Conservation (phyloP, 768 basidiomycete species). For the Suillus cothurnatus region DNA sequence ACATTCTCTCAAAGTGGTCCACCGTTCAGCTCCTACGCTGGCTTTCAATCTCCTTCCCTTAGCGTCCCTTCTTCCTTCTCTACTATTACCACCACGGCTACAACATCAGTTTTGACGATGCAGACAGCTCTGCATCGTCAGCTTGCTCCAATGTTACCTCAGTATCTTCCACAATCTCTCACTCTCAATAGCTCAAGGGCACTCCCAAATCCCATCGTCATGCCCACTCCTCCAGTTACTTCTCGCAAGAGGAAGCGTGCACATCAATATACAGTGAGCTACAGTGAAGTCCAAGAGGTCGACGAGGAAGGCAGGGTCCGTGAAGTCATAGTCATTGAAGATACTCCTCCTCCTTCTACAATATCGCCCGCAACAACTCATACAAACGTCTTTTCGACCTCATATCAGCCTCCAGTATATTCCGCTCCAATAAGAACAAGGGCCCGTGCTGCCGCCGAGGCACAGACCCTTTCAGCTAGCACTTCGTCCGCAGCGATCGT, state of each 20-base stretch:
- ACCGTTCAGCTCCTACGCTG: constrained; percentile 37
- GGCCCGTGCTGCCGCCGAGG: constrained; percentile 85
- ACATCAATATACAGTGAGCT: constrained; percentile 80
- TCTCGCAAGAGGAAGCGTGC: constrained; percentile 84
- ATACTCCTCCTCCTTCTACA: constrained; percentile 79
- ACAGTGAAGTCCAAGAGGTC: constrained; percentile 87
- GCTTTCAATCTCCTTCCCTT: constrained; percentile 37
- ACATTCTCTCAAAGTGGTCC: constrained; percentile 32
- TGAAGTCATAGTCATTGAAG: constrained; percentile 92
- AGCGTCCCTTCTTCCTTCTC: constrained; percentile 19
- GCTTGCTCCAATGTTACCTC: constrained; percentile 60
- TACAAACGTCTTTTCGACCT: constrained; percentile 71
- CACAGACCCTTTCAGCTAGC: constrained; percentile 70
- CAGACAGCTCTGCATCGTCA: constrained; percentile 70
- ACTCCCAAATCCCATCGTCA: constrained; percentile 52
- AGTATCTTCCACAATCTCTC: constrained; percentile 65
- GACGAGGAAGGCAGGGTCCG: constrained; percentile 75
- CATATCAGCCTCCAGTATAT: constrained; percentile 77
- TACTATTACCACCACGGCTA: constrained; percentile 53
- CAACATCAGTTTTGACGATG: constrained; percentile 57
- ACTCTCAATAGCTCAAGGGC: constrained; percentile 41
- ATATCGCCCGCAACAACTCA: constrained; percentile 75
- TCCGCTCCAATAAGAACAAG: constrained; percentile 81
- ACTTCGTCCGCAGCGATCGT: constrained; percentile 64
- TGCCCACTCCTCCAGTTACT: constrained; percentile 70